phyloP scores from a whole-genome alignment of 2,329 filamentous ascomycete genomes.

The Fusarium sublunatum region DNA sequence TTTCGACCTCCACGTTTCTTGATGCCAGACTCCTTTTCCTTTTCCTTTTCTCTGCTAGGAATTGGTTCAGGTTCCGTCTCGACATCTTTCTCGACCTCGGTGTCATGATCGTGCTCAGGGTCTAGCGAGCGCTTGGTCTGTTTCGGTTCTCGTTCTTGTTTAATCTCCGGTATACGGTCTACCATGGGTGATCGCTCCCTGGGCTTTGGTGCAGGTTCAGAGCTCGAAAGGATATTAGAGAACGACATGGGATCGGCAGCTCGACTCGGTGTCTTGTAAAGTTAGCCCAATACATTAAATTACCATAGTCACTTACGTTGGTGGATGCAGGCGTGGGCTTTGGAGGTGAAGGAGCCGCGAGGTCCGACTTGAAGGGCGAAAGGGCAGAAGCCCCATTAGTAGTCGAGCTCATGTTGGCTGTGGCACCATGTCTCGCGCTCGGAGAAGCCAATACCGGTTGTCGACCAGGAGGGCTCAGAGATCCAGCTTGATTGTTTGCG shows the following conservation, averaged over 20 bases:
- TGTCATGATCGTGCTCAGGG: slow-evolving; percentile 46
- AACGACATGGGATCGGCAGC: slow-evolving; percentile 93
- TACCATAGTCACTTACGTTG: slow-evolving; percentile 49
- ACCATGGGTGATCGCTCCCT: slow-evolving; percentile 59
- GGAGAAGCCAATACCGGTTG: slow-evolving; percentile 61
- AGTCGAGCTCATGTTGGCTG: slow-evolving; percentile 52
- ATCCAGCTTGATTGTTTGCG: slow-evolving; percentile 56
- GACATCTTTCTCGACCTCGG: slow-evolving; percentile 51
- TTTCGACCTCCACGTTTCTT: slow-evolving; percentile 51
- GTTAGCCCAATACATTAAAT: slow-evolving; percentile 27
- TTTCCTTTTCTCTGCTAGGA: slow-evolving; percentile 46
- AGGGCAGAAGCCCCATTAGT: slow-evolving; percentile 56
- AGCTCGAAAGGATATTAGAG: slow-evolving; percentile 89
- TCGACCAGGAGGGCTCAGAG: slow-evolving; percentile 57
- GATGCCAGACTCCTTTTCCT: slow-evolving; percentile 43
- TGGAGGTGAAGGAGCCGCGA: slow-evolving; percentile 54
- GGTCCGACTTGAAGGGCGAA: slow-evolving; percentile 54
- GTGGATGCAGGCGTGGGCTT: slow-evolving; percentile 54
- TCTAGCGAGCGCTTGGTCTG: slow-evolving; percentile 48
- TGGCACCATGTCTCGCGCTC: slow-evolving; percentile 57
- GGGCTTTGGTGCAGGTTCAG: slow-evolving; percentile 71
- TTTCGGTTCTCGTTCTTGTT: slow-evolving; percentile 36
- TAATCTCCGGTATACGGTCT: slow-evolving; percentile 40
- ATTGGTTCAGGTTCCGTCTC: slow-evolving; percentile 51
- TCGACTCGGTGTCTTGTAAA: slow-evolving; percentile 73